A percentile compares a stretch with the other conserved stretches of the same genome.
Conservation (phyloP, 495 filamentous ascomycete genomes). For the Xanthoparmelia taractica region DNA sequence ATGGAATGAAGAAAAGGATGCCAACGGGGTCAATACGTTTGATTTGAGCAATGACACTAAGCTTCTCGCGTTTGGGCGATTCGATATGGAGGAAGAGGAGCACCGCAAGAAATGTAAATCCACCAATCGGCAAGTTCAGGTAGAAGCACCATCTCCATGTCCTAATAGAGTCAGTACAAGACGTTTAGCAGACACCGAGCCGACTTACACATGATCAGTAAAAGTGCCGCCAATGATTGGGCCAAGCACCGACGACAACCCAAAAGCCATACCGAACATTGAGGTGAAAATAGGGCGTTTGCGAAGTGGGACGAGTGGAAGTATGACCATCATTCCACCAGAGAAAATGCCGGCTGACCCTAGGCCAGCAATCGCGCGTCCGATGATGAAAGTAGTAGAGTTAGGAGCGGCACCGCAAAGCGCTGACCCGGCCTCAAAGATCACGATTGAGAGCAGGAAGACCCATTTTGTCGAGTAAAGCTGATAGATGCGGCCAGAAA, state of each 20-base stretch:
- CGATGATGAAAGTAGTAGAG: conserved; percentile 62
- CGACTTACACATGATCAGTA: conserved; percentile 34
- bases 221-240: conserved; percentile 48
- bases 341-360: conserved; percentile 43
- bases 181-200: neutral
- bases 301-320: conserved; percentile 20
- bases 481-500: conserved; percentile 68
- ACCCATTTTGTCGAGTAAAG: conserved; percentile 55
- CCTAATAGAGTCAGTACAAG: conserved; percentile 18
- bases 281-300: conserved; percentile 23
- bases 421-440: conserved; percentile 56
- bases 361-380: conserved; percentile 42
- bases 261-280: conserved; percentile 24
- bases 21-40: conserved; percentile 28
- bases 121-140: conserved; percentile 44
- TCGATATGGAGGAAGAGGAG: conserved; percentile 21
- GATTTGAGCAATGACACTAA: conserved; percentile 12
- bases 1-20: conserved; percentile 30
- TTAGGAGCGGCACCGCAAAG: conserved; percentile 65
- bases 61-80: conserved; percentile 8
- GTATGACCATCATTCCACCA: conserved; percentile 35
- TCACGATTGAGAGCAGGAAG: too few species aligned
- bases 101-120: conserved; percentile 26
- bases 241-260: conserved; percentile 28
- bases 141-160: conserved; percentile 49